Base-by-base conservation (phyloP, 1,284 basidiomycete genomes). In the Cutaneotrichosporon sp. region DNA sequence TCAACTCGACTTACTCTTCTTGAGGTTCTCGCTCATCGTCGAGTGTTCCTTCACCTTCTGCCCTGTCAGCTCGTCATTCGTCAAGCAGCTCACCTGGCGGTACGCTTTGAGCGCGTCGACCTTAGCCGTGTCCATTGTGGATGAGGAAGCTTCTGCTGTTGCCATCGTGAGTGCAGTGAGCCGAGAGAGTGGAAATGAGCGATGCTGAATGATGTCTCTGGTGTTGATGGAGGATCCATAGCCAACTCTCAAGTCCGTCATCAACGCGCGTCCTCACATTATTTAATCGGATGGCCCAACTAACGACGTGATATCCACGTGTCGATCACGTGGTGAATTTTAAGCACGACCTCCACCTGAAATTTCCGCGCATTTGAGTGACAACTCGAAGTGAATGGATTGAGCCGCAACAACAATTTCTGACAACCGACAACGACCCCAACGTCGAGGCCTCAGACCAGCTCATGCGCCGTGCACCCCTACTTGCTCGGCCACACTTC, bases 41-140 rank as follows among this genome's bases (percentile, higher is more conserved):
- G 90, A 88, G 71, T 96, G 91, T 61, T 84, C 83, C 61, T 84
- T 84, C 82, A 93, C 85, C 89, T 93, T 94, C 90, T 94, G 64
- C 32, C 7, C 19, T 26, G 52, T 64, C 51, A 67, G 62, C 44
- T 39, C 2, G 5, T 29, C 5, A 2, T 1, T 1, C 5, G 17
- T 10, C 9, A 16, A 8, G 19, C 2, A 11, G 50, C 72, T 33
- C 34, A 77, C 76, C 38, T 67, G 58, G 60, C 76, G 66, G 62
- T 77, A 78, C 11, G 66, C 70, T 37, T 68, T 67, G 57, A 78
- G 63, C 11, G 76, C 76, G 37, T 74, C 68, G 46, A 73, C 63
- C 63, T 75, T 76, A 29, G 61, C 68, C n/a, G 65, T 55, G 14
- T 67, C 66, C 57, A 72, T 67, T 0, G 59, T 50, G 11, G 67